These are phyloP conservation scores for Oropetium thomaeum DNA, from an alignment of 176 grass and related monocot genomes.

Conservation along the genomic window DNA sequence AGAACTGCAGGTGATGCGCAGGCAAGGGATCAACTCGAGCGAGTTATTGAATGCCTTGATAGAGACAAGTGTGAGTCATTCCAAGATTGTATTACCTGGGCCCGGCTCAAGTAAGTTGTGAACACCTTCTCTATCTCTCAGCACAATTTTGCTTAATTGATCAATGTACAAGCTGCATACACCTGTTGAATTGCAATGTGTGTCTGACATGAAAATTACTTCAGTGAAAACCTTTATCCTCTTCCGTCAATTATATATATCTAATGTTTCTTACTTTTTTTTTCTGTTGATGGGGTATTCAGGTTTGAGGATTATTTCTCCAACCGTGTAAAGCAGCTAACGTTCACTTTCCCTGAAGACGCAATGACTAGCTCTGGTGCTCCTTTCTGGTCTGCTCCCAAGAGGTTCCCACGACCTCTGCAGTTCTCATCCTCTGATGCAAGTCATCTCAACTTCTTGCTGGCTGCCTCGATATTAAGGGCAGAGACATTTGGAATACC, in stretches of 20 bases:
- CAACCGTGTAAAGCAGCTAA: conserved; percentile 82
- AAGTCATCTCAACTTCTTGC: conserved; percentile 59
- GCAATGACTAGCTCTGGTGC: conserved; percentile 72
- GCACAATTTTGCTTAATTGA: background rate
- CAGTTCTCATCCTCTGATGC: conserved; percentile 62
- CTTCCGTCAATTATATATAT: background rate
- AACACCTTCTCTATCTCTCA: background rate
- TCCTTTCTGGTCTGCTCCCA: conserved; percentile 94
- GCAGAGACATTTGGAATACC: conserved; percentile 78
- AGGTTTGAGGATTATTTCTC: conserved; percentile 97
- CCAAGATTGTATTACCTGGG: conserved; percentile 91
- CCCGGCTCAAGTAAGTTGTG: conserved; percentile 66
- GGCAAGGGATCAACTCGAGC: conserved; percentile 75
- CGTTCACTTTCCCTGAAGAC: conserved; percentile 86
- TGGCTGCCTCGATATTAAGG: conserved; percentile 76
- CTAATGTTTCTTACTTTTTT: background rate
- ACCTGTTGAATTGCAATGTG: background rate
- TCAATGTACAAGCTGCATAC: background rate
- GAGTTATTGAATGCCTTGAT: conserved; percentile 79
- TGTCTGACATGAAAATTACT: background rate
- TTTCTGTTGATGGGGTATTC: conserved; percentile 25
- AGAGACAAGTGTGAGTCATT: conserved; percentile 77
- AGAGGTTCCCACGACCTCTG: conserved; percentile 77
- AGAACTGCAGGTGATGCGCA: conserved; percentile 87
- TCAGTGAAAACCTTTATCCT: background rate